Evolutionary conservation across 2,329 filamentous ascomycete genomes (phyloP), one percentile per base, ranked within the genome.

Genomic region (Aphanoascus verrucosus): DNA sequence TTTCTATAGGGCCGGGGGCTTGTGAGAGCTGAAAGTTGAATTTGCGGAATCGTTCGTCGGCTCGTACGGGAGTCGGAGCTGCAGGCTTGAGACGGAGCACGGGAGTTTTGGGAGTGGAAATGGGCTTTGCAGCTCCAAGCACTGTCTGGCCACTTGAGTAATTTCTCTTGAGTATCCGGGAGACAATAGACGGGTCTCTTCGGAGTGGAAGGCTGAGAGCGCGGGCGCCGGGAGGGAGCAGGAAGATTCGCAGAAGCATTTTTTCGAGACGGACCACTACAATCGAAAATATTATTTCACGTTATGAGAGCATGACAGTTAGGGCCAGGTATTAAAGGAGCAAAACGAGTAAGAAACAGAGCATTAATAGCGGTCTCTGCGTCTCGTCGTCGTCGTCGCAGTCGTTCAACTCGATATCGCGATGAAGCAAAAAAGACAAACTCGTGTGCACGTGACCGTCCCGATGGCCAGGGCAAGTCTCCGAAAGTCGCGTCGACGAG

Each of bases 1-100:
- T 72, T 2, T 78, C 67, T 6, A 83, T 81, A 4, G 78, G 74
- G 1, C 73, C 69, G n/a, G 74, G 63, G 57, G 79, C 78, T 55
- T 72, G 70, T 12, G 79, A 77, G 37, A 87, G 74, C 55, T 74
- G 34, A 17, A 17, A 54, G 28, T 54, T 51, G 35, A 60, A 59
- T 42, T 51, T 55, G 42, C 52, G 51, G 32, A 58, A 57, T 42
- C 46, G 50, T 8, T 37, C 49, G 37, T 46, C 44, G n/a, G 41
- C 3, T 44, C 32, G 34, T 4, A 47, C 17, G 14, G 41, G 11
- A 6, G 28, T 19, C 11, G 44, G 46, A 17, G 56, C 37, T 12
- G 41, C 38, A 15, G 42, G 43, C 19, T 53, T 55, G 31, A 57
- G 40, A 3, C 40, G 53, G 15, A 49, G 40, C 12, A 45, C 31